Conservation (phyloP, 73 alveolate genomes). For the Strombidium stylifer region DNA sequence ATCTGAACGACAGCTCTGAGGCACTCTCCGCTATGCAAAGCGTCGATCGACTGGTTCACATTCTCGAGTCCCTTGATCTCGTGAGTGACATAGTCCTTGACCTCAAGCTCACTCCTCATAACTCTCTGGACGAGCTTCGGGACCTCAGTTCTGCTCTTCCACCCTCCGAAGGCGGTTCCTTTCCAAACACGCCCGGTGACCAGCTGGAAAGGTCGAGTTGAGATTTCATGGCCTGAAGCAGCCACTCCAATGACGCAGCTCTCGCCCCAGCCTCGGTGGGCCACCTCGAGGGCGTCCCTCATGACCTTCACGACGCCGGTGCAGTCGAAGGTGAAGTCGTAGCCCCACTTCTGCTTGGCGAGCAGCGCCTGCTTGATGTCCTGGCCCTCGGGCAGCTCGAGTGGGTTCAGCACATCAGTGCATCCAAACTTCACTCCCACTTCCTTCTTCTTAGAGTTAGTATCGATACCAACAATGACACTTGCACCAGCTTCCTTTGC, state of each 20-base stretch:
- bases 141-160: conserved; percentile 79
- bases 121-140: conserved; percentile 68
- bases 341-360: conserved; percentile 75
- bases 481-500: conserved; percentile 76
- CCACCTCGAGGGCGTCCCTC: conserved; percentile 81
- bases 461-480: conserved; percentile 84
- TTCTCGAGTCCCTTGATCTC: conserved; percentile 58
- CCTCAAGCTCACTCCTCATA: conserved; percentile 65
- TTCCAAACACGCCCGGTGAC: conserved; percentile 85
- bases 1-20: conserved; percentile 68
- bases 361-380: conserved; percentile 59
- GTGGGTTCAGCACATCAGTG: conserved; percentile 82
- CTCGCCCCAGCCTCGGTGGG: conserved; percentile 87
- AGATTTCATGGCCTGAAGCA: conserved; percentile 81
- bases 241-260: conserved; percentile 92
- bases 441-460: conserved; percentile 74
- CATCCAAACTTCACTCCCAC: conserved; percentile 90
- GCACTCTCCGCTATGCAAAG: conserved; percentile 65
- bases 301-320: conserved; percentile 77
- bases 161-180: conserved; percentile 94
- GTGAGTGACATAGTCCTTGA: conserved; percentile 80
- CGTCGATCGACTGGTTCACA: conserved; percentile 69
- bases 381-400: too few species aligned
- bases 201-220: conserved; percentile 79
- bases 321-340: conserved; percentile 88